A percentile compares a stretch with the other conserved stretches of the same genome.
Conservation (phyloP, 2,329 filamentous ascomycete species). For the Neophaeococcomyces mojaviensis region DNA sequence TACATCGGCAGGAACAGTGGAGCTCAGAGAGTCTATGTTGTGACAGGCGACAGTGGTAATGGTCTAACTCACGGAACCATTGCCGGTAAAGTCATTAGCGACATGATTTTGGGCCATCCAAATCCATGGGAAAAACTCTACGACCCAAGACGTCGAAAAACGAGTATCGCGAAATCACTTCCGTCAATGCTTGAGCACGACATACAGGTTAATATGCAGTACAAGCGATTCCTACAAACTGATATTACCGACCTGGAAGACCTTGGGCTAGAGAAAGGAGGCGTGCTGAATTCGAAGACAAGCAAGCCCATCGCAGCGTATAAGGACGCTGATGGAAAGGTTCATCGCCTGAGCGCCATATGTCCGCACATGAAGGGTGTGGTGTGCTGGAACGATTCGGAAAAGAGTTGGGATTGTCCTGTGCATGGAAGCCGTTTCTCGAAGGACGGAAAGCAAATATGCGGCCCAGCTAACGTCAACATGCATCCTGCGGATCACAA, state of each 20-base stretch:
- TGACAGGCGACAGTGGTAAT: conserved; percentile 52
- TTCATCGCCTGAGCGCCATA: conserved; percentile 46
- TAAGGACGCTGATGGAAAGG: conserved; percentile 47
- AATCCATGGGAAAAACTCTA: conserved; percentile 48
- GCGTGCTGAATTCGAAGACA: conserved; percentile 43
- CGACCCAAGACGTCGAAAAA: conserved; percentile 39
- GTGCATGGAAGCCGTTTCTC: conserved; percentile 39
- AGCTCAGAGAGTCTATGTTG: conserved; percentile 44
- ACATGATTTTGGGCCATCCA: conserved; percentile 44
- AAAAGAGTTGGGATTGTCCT: conserved; percentile 51
- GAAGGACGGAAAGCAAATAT: conserved; percentile 35
- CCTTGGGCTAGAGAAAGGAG: conserved; percentile 42
- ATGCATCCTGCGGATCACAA: conserved; percentile 24
- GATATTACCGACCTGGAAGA: conserved; percentile 53
- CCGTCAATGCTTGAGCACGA: conserved; percentile 45
- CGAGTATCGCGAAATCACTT: conserved; percentile 39
- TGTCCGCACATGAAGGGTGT: conserved; percentile 52
- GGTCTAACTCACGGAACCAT: conserved; percentile 51
- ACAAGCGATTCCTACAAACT: conserved; percentile 47
- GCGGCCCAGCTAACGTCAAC: conserved; percentile 34
- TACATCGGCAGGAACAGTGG: conserved; percentile 52
- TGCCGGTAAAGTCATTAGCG: conserved; percentile 46
- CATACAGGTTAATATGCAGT: conserved; percentile 49
- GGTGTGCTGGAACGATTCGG: conserved; percentile 48
- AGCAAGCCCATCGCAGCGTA: conserved; percentile 48